phyloP scores from a whole-genome alignment of 306 rosid genomes.

The Hippophae rhamnoides region DNA sequence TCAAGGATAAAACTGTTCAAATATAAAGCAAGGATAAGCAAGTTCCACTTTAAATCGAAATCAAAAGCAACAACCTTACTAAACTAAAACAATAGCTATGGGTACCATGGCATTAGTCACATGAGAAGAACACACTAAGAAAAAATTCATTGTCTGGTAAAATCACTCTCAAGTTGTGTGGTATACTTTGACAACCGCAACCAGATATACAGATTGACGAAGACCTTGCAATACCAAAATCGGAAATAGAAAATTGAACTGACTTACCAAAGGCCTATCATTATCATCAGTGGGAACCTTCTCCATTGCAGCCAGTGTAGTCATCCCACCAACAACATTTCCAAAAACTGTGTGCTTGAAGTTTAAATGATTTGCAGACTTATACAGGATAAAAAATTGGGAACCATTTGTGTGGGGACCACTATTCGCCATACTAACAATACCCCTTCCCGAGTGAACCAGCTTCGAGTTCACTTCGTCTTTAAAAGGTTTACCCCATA shows the following conservation, averaged over 20 bases:
- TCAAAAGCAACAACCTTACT: no score
- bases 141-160: no score
- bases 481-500: conserved; percentile 92
- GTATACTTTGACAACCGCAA: no score
- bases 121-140: no score
- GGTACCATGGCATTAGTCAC: no score
- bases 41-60: no score
- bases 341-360: conserved; percentile 94
- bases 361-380: conserved; percentile 90
- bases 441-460: conserved; percentile 87
- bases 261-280: conserved; percentile 77
- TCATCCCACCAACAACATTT: conserved; percentile 83
- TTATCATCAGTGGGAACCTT: conserved; percentile 82
- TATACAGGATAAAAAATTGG: conserved; percentile 88
- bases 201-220: neutral
- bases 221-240: neutral
- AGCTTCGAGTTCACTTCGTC: conserved; percentile 90
- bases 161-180: no score
- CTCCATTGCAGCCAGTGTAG: conserved; percentile 81
- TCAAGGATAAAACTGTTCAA: no score
- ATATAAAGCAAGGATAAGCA: no score
- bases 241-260: neutral
- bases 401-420: conserved; percentile 97
- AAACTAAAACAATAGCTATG: no score
- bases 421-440: conserved; percentile 98